phyloP scores from a whole-genome alignment of 1,284 basidiomycete species.

The Fereydounia khargensis region DNA sequence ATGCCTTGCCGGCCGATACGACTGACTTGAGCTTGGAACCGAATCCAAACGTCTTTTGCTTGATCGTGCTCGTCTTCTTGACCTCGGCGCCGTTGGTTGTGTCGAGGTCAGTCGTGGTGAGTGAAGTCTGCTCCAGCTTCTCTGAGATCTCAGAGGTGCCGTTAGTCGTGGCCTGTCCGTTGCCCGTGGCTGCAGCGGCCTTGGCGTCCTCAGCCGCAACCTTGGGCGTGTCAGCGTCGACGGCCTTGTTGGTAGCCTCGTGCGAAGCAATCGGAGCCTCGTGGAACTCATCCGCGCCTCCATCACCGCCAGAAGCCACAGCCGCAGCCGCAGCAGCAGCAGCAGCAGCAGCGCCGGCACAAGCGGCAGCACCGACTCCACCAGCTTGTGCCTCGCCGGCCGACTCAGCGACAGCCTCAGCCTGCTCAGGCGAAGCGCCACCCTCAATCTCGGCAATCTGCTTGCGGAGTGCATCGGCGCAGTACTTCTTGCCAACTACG shows the following conservation, averaged over 20 bases:
- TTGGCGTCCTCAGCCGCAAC: constrained; percentile 23
- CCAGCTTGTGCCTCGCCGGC: constrained; percentile 14
- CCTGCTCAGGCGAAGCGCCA: constrained; percentile 7
- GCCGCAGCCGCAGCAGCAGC: constrained; percentile 8
- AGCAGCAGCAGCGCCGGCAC: constrained; percentile 9
- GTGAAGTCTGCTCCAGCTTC: no score
- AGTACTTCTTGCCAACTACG: constrained; percentile 39
- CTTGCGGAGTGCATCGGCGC: constrained; percentile 37
- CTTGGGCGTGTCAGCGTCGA: constrained; percentile 27
- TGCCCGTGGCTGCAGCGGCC: constrained; percentile 8
- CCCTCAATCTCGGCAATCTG: constrained; percentile 45
- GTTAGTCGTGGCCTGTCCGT: no score
- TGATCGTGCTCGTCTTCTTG: constrained; percentile 20
- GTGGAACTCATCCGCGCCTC: constrained; percentile 13
- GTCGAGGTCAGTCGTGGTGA: no score
- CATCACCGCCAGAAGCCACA: not conserved
- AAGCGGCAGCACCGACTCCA: constrained; percentile 16
- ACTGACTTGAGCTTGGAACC: constrained; percentile 29
- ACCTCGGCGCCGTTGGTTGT: no score
- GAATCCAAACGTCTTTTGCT: constrained; percentile 15
- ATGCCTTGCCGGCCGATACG: constrained; percentile 16
- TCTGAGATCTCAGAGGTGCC: no score
- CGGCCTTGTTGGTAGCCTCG: constrained; percentile 10
- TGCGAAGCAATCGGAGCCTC: constrained; percentile 27
- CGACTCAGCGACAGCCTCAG: constrained; percentile 16